Evolutionary conservation across 768 basidiomycete genomes (phyloP).

Genomic region (Tricholoma matsutake): DNA sequence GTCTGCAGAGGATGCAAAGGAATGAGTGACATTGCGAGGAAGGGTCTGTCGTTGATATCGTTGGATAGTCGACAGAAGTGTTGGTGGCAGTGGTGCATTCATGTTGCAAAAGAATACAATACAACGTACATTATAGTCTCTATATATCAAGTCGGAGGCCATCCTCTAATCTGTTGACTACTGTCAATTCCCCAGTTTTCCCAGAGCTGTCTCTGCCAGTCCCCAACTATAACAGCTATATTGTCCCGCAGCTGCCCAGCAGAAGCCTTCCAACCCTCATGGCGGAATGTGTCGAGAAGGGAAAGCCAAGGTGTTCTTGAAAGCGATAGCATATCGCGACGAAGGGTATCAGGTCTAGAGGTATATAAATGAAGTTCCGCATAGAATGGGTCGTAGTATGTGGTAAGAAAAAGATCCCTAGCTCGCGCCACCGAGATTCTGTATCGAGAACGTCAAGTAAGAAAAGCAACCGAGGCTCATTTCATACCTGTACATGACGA

Average conservation of each 20-base stretch:
- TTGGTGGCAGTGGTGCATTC: slow-evolving; percentile 24
- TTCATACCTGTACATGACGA: slow-evolving; percentile 59
- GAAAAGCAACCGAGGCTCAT: neutral
- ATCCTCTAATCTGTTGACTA: slow-evolving; percentile 23
- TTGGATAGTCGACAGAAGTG: slow-evolving; percentile 43
- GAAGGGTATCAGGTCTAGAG: slow-evolving; percentile 40
- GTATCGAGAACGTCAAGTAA: slow-evolving; percentile 10
- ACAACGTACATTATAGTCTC: neutral
- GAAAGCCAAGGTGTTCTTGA: slow-evolving; percentile 28
- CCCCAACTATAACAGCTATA: slow-evolving; percentile 28
- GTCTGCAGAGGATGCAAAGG: slow-evolving; percentile 42
- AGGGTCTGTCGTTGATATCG: slow-evolving; percentile 37
- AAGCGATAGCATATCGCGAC: slow-evolving; percentile 31
- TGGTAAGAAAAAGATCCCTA: slow-evolving; percentile 60
- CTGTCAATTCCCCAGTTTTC: slow-evolving; percentile 38
- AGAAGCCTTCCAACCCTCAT: slow-evolving; percentile 39
- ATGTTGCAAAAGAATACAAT: slow-evolving; percentile 5
- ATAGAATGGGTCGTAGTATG: slow-evolving; percentile 77
- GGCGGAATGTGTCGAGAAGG: slow-evolving; percentile 34
- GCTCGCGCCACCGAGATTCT: slow-evolving; percentile 50
- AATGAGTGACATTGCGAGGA: slow-evolving; percentile 37
- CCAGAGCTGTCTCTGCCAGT: slow-evolving; percentile 41
- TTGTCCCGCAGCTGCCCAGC: slow-evolving; percentile 36
- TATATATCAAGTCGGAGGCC: slow-evolving; percentile 36
- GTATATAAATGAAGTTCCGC: slow-evolving; percentile 62